Evolutionary conservation across 164 flowering plant genomes (phyloP).

Genomic region (Umbellularia californica): DNA sequence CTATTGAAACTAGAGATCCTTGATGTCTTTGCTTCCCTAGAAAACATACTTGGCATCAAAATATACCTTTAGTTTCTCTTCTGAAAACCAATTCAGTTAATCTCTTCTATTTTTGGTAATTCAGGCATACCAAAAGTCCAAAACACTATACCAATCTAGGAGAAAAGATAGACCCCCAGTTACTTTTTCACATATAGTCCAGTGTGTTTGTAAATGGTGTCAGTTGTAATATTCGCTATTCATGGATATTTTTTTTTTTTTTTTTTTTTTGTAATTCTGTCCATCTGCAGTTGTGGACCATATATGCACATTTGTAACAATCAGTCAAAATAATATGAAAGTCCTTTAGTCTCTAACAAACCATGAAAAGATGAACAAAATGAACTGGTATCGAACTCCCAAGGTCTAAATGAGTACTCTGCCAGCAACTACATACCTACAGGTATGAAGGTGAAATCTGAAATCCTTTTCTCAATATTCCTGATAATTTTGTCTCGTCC

Average conservation of each 20-base stretch:
- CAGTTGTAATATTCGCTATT: background rate
- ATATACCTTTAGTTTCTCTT: background rate
- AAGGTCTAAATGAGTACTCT: background rate
- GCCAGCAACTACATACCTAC: constrained; percentile 47
- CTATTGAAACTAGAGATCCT: no score
- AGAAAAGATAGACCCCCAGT: background rate
- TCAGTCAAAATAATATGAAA: background rate
- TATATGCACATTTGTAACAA: background rate
- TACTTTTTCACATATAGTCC: background rate
- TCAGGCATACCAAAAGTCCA: no score
- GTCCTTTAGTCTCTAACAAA: background rate
- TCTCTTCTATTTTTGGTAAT: background rate
- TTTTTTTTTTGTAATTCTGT: no score
- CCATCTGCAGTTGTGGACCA: background rate
- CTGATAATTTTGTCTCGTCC: constrained; percentile 68
- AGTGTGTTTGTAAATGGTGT: background rate
- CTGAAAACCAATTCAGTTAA: background rate
- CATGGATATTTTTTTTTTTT: background rate
- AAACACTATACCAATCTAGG: no score
- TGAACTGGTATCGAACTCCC: no score
- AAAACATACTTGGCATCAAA: no score
- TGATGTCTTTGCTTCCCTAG: no score
- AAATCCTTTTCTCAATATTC: constrained; percentile 78
- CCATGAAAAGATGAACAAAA: background rate
- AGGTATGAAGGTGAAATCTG: constrained; percentile 91